Evolutionary conservation across 2,329 filamentous ascomycete species (phyloP), one percentile per base, ranked within the genome.

Genomic region (Diaporthe australafricana): DNA sequence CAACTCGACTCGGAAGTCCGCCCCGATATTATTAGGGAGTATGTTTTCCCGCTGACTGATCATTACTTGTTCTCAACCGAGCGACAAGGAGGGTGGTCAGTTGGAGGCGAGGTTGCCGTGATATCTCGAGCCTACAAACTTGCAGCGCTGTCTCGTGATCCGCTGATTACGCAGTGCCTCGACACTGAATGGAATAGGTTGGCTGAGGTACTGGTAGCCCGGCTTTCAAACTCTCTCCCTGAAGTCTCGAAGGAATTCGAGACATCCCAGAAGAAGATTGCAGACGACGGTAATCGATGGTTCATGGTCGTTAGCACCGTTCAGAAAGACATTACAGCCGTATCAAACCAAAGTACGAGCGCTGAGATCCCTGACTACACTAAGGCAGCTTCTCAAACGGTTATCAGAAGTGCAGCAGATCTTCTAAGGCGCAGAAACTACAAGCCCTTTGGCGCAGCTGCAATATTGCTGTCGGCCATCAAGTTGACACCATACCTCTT

Each of bases 161-260:
- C 82, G 0, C 81, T 85, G 2, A 75, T 91, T 4, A 80, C 87
- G 0, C 76, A 83, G 3, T 83, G 88, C 0, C 83, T 93, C 0
- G 79, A 84, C 20, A 80, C 85, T 3, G 85, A 91, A 74, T 96
- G 94, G 93, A 80, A 84, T 2, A 84, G 84, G 1, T 81, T 94
- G n/a, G 88, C 89, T 0, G 83, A 88, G 1, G 80, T 86, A 0
- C 82, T 98, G n/a, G 84, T 91, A 32, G 85, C 90, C 40, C 87
- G 88, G 47, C 90, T 98, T 70, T 91, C 91, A 68, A 89, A 89
- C 7, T 97, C 94, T 0, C 87, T 94, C 6, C 94, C 95, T 0
- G 94, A 96, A 78, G 91, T 96, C 70, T 95, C 94, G 0, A 92
- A 92, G 74, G 93, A 94, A 22, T 93, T 93, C 75, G 87, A 89